Conservation (phyloP, 2,329 filamentous ascomycete species). For the Apiospora pterosperma region DNA sequence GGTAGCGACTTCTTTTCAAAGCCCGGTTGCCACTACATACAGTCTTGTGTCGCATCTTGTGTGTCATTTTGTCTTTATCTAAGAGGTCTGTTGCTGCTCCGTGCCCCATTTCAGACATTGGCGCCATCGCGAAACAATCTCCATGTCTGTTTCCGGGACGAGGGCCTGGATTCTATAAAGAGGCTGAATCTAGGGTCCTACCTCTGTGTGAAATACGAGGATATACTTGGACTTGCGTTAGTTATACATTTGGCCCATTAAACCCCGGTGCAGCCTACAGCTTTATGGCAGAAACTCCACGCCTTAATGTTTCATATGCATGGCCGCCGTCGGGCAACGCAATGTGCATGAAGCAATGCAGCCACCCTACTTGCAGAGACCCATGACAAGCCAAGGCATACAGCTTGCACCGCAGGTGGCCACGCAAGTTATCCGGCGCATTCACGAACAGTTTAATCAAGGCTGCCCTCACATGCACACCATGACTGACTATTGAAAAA, state of each 20-base stretch:
- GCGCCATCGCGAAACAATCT: neutral
- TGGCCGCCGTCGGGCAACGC: neutral
- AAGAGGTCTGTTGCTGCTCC: neutral
- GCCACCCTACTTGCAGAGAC: slow-evolving; percentile 2
- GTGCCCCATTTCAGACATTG: neutral
- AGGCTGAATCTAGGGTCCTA: neutral
- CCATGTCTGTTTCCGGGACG: neutral
- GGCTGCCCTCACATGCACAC: neutral
- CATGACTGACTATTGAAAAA: neutral
- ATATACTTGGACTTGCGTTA: neutral
- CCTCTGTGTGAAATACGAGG: neutral
- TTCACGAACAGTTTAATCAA: neutral
- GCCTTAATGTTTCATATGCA: neutral
- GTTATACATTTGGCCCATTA: neutral
- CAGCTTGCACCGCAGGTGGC: neutral
- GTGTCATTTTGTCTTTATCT: neutral
- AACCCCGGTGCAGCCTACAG: neutral
- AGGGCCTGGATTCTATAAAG: neutral
- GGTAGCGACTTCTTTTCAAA: neutral
- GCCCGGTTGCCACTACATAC: neutral
- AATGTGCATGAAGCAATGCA: neutral
- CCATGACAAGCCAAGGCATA: neutral
- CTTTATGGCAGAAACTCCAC: neutral
- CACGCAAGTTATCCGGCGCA: neutral
- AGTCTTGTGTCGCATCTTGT: neutral